Evolutionary conservation across 768 basidiomycete species (phyloP).

Genomic region (Lactarius quietus): DNA sequence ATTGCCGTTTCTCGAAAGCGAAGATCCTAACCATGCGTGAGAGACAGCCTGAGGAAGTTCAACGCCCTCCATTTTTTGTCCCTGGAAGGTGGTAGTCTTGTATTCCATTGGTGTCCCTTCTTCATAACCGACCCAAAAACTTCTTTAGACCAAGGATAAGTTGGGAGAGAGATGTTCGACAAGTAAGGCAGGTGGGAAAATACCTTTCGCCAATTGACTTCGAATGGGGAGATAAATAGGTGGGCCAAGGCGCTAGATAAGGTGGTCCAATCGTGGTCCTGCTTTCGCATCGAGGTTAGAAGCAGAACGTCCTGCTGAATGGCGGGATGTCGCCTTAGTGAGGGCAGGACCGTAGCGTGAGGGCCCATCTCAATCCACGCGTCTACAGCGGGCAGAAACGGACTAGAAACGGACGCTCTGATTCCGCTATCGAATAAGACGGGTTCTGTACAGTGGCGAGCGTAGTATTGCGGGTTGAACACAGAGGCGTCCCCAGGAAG

Average conservation of each 20-base stretch:
- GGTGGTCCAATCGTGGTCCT: conserved; percentile 42
- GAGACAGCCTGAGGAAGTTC: conserved; percentile 37
- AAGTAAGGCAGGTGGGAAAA: conserved; percentile 44
- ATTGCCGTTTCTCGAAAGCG: conserved; percentile 30
- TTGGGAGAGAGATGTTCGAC: conserved; percentile 50
- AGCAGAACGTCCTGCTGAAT: conserved; percentile 36
- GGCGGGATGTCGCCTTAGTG: conserved; percentile 45
- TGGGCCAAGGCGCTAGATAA: conserved; percentile 45
- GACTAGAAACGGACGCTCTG: conserved; percentile 35
- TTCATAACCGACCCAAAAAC: conserved; percentile 54
- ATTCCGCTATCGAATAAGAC: conserved; percentile 55
- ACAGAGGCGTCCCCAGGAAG: conserved; percentile 46
- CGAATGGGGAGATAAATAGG: conserved; percentile 43
- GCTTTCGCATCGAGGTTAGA: conserved; percentile 50
- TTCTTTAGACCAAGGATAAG: conserved; percentile 57
- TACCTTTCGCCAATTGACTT: conserved; percentile 52
- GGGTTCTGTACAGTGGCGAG: conserved; percentile 54
- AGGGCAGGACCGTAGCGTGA: conserved; percentile 52
- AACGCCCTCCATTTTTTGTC: neutral
- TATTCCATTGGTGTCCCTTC: conserved; percentile 28
- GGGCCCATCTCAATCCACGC: conserved; percentile 70
- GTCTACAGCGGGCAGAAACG: conserved; percentile 33
- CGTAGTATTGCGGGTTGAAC: conserved; percentile 52
- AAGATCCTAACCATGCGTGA: conserved; percentile 34
- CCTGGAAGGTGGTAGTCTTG: neutral